Conservation (phyloP, 495 filamentous ascomycete species). For the Talaromyces stipitatus region DNA sequence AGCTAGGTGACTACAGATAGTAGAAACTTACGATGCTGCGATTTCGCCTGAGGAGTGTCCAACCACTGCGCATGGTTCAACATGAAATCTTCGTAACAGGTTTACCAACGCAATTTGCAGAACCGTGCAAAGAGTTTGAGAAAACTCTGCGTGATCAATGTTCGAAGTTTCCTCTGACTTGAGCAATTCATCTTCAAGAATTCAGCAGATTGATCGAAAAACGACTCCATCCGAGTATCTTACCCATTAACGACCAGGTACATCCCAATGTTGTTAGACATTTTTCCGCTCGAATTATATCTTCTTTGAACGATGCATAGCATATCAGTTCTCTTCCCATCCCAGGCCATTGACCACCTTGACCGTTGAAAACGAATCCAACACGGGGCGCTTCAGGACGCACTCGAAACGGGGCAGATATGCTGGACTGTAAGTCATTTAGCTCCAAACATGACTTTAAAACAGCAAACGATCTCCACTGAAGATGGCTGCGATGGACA, state of each 20-base stretch:
- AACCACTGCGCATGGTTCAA: background rate
- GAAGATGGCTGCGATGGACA: constrained; percentile 15
- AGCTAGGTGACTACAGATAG: no score
- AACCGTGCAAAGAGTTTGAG: constrained; percentile 19
- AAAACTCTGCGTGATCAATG: constrained; percentile 9
- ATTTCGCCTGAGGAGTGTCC: no score
- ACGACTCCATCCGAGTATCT: no score
- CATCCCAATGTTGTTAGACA: constrained; percentile 6
- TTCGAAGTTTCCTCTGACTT: constrained; percentile 3
- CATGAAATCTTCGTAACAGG: constrained; percentile 17
- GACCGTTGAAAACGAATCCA: constrained; percentile 23
- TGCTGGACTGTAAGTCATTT: no score
- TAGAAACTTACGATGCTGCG: no score
- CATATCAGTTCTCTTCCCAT: constrained; percentile 19
- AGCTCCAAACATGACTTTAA: background rate
- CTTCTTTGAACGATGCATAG: constrained; percentile 6
- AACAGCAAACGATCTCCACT: constrained; percentile 15
- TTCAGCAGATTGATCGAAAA: no score
- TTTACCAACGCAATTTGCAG: constrained; percentile 24
- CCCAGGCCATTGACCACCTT: constrained; percentile 23
- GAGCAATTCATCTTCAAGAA: constrained; percentile 7
- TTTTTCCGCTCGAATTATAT: background rate
- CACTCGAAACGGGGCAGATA: no score
- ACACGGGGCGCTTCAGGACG: background rate
- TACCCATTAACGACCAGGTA: no score